These are phyloP conservation scores for Phytophthora pini DNA, from an alignment of 352 stramenopile genomes.

Conservation along the genomic window DNA sequence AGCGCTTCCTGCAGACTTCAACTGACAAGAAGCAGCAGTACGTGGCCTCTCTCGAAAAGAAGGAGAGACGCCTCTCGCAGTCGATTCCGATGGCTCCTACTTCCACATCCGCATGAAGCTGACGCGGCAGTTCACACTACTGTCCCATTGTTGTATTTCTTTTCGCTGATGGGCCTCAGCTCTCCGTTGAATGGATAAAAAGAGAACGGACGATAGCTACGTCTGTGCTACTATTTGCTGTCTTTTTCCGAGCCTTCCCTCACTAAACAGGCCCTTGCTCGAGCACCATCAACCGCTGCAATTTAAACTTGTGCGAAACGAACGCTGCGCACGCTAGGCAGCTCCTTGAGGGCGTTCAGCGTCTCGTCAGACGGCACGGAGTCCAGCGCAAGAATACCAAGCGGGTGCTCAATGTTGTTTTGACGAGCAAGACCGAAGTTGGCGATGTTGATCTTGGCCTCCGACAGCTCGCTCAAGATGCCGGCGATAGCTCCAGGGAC, in stretches of 20 bases:
- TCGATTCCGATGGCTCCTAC: conserved; percentile 12
- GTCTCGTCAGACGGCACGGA: conserved; percentile 59
- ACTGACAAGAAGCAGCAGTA: conserved; percentile 79
- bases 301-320: conserved; percentile 71
- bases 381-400: conserved; percentile 82
- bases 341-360: conserved; percentile 61
- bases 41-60: conserved; percentile 44
- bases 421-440: conserved; percentile 85
- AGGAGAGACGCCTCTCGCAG: conserved; percentile 33
- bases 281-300: conserved; percentile 16
- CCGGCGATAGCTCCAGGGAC: conserved; percentile 77
- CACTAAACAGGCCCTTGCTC: neutral
- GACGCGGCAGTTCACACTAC: neutral
- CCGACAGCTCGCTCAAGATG: conserved; percentile 71
- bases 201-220: conserved; percentile 24
- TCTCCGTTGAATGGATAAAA: conserved; percentile 23
- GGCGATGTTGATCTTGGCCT: conserved; percentile 85
- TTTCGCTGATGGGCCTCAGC: conserved; percentile 17
- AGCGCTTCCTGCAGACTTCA: conserved; percentile 77
- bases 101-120: conserved; percentile 17
- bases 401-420: conserved; percentile 55
- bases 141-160: conserved; percentile 22
- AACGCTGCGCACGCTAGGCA: conserved; percentile 71
- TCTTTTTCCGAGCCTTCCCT: conserved; percentile 9
- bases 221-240: conserved; percentile 19